A percentile compares a stretch with the other conserved stretches of the same genome.
These are phyloP conservation scores for Globisporangium barbulae DNA, from an alignment of 352 stramenopile genomes.

Conservation along the genomic window DNA sequence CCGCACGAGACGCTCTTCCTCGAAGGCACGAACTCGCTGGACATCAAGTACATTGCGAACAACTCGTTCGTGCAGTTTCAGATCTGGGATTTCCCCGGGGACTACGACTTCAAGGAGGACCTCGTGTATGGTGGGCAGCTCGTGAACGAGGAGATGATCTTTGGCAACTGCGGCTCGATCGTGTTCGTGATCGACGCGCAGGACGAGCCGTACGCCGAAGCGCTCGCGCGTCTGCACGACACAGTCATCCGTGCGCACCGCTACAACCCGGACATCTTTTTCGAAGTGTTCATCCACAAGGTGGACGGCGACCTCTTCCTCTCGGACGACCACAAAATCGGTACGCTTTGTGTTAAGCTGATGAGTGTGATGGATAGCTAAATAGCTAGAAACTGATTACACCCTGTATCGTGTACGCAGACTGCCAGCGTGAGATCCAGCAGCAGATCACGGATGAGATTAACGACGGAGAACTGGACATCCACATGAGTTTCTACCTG, in stretches of 20 bases:
- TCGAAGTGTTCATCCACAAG: slow-evolving; percentile 99
- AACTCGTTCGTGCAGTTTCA: slow-evolving; percentile 98
- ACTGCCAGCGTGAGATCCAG: slow-evolving; percentile 97
- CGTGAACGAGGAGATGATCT: slow-evolving; percentile 92
- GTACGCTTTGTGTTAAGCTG: slow-evolving; percentile 21
- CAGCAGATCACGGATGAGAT: slow-evolving; percentile 97
- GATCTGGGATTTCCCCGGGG: slow-evolving; percentile 98
- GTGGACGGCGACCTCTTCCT: slow-evolving; percentile 98
- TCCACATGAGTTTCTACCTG: slow-evolving; percentile 92
- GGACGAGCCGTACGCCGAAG: slow-evolving; percentile 90
- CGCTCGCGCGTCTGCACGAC: slow-evolving; percentile 84
- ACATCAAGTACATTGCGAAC: slow-evolving; percentile 97
- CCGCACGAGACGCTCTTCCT: slow-evolving; percentile 96
- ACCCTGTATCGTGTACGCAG: slow-evolving; percentile 19
- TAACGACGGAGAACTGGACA: slow-evolving; percentile 91
- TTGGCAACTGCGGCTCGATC: slow-evolving; percentile 89
- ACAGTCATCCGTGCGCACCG: slow-evolving; percentile 82
- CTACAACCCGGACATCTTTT: slow-evolving; percentile 95
- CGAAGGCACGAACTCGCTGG: slow-evolving; percentile 74
- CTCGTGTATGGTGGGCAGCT: slow-evolving; percentile 86
- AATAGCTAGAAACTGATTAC: background rate
- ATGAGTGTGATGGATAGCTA: background rate
- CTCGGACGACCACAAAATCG: slow-evolving; percentile 98
- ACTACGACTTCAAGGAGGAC: slow-evolving; percentile 91
- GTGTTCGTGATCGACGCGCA: slow-evolving; percentile 99